phyloP scores from a whole-genome alignment of 1,139 yeast species.

The Suhomyces terraborum region DNA sequence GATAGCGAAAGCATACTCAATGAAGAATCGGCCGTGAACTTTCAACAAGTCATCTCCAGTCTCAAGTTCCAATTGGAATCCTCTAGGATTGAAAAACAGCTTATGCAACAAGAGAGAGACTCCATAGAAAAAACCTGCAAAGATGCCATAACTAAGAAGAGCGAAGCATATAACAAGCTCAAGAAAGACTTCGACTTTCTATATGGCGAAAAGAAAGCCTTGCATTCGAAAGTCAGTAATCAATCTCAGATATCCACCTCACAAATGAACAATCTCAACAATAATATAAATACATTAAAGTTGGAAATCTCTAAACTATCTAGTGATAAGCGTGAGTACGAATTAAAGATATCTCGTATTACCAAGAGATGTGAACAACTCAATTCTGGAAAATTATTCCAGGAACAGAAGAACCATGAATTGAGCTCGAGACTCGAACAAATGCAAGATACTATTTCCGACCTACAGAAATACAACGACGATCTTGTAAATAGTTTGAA shows the following conservation, averaged over 20 bases:
- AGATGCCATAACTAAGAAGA: conserved; percentile 32
- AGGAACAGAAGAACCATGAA: conserved; percentile 23
- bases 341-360: conserved; percentile 27
- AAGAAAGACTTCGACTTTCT: conserved; percentile 60
- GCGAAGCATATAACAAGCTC: conserved; percentile 36
- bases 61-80: conserved; percentile 33
- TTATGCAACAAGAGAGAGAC: conserved; percentile 37
- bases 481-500: conserved; percentile 51
- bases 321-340: conserved; percentile 23
- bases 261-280: conserved; percentile 41
- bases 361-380: conserved; percentile 33
- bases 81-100: conserved; percentile 36
- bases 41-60: conserved; percentile 23
- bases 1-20: conserved; percentile 6
- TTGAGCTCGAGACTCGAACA: conserved; percentile 27
- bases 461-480: conserved; percentile 38
- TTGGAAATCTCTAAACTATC: conserved; percentile 21
- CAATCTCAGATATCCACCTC: conserved; percentile 48
- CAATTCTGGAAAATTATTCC: conserved; percentile 18
- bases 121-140: conserved; percentile 32
- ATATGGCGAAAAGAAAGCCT: conserved; percentile 54
- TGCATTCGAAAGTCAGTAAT: conserved; percentile 53
- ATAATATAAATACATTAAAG: conserved; percentile 22
- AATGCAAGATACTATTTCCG: conserved; percentile 25
- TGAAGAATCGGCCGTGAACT: conserved; percentile 14